Conservation (phyloP, 352 stramenopile genomes). For the Nannochloropsis limnetica region DNA sequence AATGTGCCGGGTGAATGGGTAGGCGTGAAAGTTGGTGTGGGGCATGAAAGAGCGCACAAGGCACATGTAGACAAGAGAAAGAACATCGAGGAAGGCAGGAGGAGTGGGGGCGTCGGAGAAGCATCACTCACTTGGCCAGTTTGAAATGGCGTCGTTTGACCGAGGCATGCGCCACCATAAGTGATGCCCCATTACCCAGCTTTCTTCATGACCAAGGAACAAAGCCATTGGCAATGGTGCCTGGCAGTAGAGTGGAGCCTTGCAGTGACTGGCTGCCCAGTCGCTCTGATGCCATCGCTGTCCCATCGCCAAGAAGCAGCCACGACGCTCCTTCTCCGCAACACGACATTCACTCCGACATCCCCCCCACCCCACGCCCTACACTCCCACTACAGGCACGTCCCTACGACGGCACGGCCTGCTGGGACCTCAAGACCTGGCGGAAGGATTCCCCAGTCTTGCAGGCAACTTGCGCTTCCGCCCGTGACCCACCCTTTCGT, state of each 20-base stretch:
- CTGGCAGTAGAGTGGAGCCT: not conserved
- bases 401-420: no score
- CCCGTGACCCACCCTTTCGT: not conserved
- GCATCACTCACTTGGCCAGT: not conserved
- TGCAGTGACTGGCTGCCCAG: not conserved
- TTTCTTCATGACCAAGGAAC: not conserved
- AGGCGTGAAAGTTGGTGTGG: not conserved
- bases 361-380: not conserved
- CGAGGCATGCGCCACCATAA: not conserved
- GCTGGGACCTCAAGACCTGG: not conserved
- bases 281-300: not conserved
- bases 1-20: not conserved
- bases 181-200: not conserved
- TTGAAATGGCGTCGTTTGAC: not conserved
- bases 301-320: not conserved
- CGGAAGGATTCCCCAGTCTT: not conserved
- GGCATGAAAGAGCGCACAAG: not conserved
- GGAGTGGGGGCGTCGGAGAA: not conserved
- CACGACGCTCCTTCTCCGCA: not conserved
- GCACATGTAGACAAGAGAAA: not conserved
- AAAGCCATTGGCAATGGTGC: not conserved
- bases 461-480: not conserved
- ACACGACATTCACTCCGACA: not conserved
- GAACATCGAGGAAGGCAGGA: not conserved
- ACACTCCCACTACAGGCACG: not conserved